A percentile compares a stretch with the other conserved stretches of the same genome.
Conservation (phyloP, 345 rosid genomes). For the Populus nigra region DNA sequence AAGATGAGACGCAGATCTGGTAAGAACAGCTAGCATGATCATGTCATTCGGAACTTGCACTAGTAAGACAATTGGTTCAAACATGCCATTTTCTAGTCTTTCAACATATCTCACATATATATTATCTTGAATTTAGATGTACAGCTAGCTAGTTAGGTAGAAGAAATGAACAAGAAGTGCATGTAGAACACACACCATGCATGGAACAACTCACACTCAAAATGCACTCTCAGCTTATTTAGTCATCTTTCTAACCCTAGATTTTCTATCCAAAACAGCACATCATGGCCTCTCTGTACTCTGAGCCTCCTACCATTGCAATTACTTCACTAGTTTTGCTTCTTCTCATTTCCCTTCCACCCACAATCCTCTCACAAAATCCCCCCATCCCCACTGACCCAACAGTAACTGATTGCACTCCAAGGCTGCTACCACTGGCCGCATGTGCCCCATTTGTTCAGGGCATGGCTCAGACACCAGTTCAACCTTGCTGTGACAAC, state of each 20-base stretch:
- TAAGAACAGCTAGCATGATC: too few relatives aligned
- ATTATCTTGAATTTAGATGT: background rate
- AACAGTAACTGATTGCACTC: slow-evolving; percentile 41
- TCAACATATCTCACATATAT: background rate
- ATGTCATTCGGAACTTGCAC: too few relatives aligned
- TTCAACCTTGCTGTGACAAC: slow-evolving; percentile 59
- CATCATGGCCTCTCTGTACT: slow-evolving; percentile 26
- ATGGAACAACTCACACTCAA: slow-evolving; percentile 48
- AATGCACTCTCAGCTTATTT: slow-evolving; percentile 38
- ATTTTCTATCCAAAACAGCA: slow-evolving; percentile 5
- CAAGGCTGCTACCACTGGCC: slow-evolving; percentile 51
- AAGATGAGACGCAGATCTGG: too few relatives aligned
- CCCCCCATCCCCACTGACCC: slow-evolving; percentile 32
- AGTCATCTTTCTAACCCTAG: background rate
- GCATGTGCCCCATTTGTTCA: slow-evolving; percentile 75
- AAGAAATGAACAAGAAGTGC: slow-evolving; percentile 8
- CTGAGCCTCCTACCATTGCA: slow-evolving; percentile 14
- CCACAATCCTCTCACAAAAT: slow-evolving; percentile 37
- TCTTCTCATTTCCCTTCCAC: slow-evolving; percentile 29
- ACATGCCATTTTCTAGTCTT: too few relatives aligned
- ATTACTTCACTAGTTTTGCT: slow-evolving; percentile 22
- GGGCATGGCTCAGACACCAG: slow-evolving; percentile 49
- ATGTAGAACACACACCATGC: slow-evolving; percentile 45
- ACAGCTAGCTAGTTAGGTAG: background rate
- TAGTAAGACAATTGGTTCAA: too few relatives aligned